These are phyloP conservation scores for Neohortaea acidophila DNA, from an alignment of 495 filamentous ascomycete species.

Conservation along the genomic window DNA sequence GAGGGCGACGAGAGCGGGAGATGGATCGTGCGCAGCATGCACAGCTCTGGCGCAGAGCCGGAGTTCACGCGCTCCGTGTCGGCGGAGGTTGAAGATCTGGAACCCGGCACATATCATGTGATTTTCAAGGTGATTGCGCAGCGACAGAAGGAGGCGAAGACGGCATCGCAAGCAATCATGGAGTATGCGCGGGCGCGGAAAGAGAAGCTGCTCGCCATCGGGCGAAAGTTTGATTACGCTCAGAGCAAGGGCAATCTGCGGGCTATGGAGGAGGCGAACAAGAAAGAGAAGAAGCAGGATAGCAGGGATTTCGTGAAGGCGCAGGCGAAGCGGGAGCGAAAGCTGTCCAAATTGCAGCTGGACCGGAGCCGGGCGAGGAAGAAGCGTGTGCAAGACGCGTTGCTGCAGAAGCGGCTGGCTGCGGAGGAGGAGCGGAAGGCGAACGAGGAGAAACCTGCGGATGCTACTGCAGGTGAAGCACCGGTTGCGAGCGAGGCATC, in stretches of 20 bases:
- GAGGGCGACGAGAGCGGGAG: conserved; percentile 53
- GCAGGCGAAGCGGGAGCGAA: conserved; percentile 18
- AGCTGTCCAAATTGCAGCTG: conserved; percentile 19
- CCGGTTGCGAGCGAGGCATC: not conserved
- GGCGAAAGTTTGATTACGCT: conserved; percentile 13
- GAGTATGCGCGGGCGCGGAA: conserved; percentile 45
- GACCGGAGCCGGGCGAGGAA: conserved; percentile 17
- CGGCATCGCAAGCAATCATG: conserved; percentile 40
- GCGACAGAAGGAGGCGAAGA: not conserved
- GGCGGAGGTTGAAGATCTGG: conserved; percentile 58
- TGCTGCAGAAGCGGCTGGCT: conserved; percentile 6
- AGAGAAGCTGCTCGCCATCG: conserved; percentile 47
- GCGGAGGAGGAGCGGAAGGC: not conserved
- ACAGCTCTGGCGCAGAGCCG: conserved; percentile 41
- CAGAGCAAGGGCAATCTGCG: conserved; percentile 12
- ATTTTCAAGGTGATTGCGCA: conserved; percentile 65
- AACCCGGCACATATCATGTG: conserved; percentile 66
- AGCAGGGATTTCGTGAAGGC: conserved; percentile 18
- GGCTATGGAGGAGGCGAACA: conserved; percentile 12
- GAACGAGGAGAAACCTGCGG: not conserved
- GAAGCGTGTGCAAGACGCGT: conserved; percentile 10
- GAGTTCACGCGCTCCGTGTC: conserved; percentile 48
- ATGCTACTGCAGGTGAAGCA: too few relatives aligned
- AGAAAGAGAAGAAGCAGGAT: conserved; percentile 28
- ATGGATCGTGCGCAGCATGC: conserved; percentile 69